A percentile compares a stretch with the other conserved stretches of the same genome.
These are phyloP conservation scores for Pleurozium schreberi DNA, from an alignment of 225 moss, liverwort and hornwort species.

Conservation along the genomic window DNA sequence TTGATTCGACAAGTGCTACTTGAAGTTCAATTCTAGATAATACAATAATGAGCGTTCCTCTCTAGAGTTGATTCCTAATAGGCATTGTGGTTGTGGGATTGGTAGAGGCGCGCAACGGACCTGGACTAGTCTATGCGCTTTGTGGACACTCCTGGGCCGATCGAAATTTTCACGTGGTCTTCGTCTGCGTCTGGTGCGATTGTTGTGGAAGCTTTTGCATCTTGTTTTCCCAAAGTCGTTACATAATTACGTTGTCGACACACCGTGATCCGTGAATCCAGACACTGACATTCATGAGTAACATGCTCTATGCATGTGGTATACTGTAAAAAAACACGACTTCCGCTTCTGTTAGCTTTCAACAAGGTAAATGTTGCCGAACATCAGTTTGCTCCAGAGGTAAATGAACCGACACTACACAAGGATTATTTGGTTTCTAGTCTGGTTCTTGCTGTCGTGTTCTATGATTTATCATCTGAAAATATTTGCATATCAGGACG, in stretches of 20 bases:
- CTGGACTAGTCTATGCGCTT: conserved; percentile 92
- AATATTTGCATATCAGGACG: background rate
- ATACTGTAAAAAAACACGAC: conserved; percentile 87
- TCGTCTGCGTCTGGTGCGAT: conserved; percentile 90
- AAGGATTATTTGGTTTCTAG: background rate
- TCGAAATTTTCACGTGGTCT: conserved; percentile 98
- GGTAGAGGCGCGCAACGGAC: conserved; percentile 70
- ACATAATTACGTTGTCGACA: conserved; percentile 88
- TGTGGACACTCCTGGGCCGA: conserved; percentile 95
- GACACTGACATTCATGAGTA: conserved; percentile 98
- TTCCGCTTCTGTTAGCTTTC: conserved; percentile 83
- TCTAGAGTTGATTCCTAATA: background rate
- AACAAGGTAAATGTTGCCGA: conserved; percentile 85
- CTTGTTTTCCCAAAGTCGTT: conserved; percentile 85
- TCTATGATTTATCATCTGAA: background rate
- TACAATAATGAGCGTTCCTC: background rate
- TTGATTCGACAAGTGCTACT: background rate
- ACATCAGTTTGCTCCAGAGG: conserved; percentile 83
- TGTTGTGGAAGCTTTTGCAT: conserved; percentile 83
- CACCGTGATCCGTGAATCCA: conserved; percentile 76
- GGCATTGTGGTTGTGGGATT: conserved; percentile 31
- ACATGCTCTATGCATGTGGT: conserved; percentile 93
- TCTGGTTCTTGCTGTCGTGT: background rate
- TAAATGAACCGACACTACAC: background rate
- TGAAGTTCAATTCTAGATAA: background rate